These are phyloP conservation scores for Schoenoplectus triqueter DNA, from an alignment of 202 grass and related monocot genomes.

Conservation along the genomic window DNA sequence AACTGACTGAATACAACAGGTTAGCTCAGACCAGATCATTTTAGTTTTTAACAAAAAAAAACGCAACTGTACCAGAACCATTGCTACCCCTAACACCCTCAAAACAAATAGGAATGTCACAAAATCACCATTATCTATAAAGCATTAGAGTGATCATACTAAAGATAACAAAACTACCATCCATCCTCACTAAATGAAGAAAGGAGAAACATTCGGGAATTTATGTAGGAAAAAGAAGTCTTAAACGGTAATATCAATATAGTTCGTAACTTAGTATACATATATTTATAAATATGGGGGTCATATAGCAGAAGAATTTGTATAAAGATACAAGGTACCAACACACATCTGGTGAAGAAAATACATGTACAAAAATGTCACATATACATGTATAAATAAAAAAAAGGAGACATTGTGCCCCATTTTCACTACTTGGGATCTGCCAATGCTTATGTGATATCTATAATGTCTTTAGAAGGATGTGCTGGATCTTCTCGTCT, in stretches of 20 bases:
- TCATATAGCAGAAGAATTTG: no score
- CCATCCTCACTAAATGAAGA: not conserved
- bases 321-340: no score
- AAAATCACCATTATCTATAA: not conserved
- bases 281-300: no score
- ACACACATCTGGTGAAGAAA: no score
- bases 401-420: no score
- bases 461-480: not conserved
- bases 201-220: not conserved
- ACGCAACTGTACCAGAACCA: not conserved
- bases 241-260: not conserved
- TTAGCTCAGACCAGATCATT: not conserved
- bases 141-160: not conserved
- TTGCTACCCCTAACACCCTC: not conserved
- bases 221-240: not conserved
- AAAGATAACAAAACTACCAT: not conserved
- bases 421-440: no score
- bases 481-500: not conserved
- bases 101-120: conserved; percentile 3
- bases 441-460: not conserved
- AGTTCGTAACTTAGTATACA: no score
- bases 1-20: not conserved
- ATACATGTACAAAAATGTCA: no score
- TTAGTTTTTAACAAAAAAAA: not conserved
- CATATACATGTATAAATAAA: no score